phyloP scores from a whole-genome alignment of 371 early-diverging fungal genomes.

The Haplosporangium sp. region DNA sequence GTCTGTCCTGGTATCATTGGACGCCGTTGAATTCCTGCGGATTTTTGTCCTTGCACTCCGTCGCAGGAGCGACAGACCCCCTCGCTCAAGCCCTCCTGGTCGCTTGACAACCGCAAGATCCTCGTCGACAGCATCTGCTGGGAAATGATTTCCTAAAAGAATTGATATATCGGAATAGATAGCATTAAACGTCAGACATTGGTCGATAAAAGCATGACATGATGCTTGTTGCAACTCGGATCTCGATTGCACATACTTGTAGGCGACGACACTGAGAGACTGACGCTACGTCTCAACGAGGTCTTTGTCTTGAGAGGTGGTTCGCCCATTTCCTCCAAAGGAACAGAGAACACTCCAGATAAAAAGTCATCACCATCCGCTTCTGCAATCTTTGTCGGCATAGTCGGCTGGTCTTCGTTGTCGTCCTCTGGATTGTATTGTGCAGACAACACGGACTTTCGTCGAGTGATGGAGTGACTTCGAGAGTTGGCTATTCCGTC shows the following conservation, averaged over 20 bases:
- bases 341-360: conserved; percentile 29
- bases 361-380: conserved; percentile 25
- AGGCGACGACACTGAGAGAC: conserved; percentile 43
- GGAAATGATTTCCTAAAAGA: conserved; percentile 24
- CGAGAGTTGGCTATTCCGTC: conserved; percentile 18
- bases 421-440: conserved; percentile 51
- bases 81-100: conserved; percentile 28
- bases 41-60: conserved; percentile 51
- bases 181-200: background rate
- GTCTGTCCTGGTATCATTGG: conserved; percentile 31
- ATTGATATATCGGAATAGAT: background rate
- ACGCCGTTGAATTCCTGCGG: conserved; percentile 47
- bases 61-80: conserved; percentile 38
- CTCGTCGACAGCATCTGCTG: conserved; percentile 26
- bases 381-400: conserved; percentile 19
- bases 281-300: conserved; percentile 41
- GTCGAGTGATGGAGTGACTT: conserved; percentile 27
- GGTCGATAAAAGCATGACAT: background rate
- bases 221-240: background rate
- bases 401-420: conserved; percentile 28
- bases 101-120: conserved; percentile 29
- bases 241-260: conserved; percentile 27
- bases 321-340: conserved; percentile 43
- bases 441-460: conserved; percentile 46
- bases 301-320: conserved; percentile 44